Percentiles rank a stretch among this genome's conserved stretches.
Evolutionary conservation across 164 flowering plant genomes (phyloP).

Genomic region (Annona cherimola): DNA sequence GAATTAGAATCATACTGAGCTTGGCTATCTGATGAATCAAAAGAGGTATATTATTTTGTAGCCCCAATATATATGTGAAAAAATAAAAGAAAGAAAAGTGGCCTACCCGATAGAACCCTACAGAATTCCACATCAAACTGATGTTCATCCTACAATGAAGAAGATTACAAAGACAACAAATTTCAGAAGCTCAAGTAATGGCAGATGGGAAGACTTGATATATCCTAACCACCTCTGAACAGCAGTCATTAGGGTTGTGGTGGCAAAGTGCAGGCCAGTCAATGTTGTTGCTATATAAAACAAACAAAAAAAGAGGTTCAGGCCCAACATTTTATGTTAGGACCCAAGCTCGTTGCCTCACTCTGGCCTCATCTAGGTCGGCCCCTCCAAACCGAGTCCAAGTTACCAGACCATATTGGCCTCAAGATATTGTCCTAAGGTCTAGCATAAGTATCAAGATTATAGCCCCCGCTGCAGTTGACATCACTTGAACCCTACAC

Average conservation of each 20-base stretch:
- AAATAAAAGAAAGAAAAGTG: not conserved
- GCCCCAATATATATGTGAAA: too few species aligned
- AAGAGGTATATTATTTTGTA: not conserved
- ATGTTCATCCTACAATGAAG: conserved; percentile 95
- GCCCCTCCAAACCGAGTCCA: too few species aligned
- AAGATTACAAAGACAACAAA: conserved; percentile 79
- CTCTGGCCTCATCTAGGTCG: too few species aligned
- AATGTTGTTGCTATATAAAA: conserved; percentile 77
- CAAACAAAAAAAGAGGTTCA: too few species aligned
- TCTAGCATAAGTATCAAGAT: too few species aligned
- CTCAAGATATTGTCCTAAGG: too few species aligned
- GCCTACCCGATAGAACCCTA: conserved; percentile 84
- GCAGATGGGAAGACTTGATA: conserved; percentile 71
- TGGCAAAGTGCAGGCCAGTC: conserved; percentile 86
- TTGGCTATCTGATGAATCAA: conserved; percentile 59
- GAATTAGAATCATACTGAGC: conserved; percentile 69
- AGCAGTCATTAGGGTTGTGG: conserved; percentile 73
- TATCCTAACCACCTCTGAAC: conserved; percentile 72
- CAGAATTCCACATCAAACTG: conserved; percentile 92
- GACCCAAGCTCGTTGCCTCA: too few species aligned
- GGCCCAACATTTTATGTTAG: too few species aligned
- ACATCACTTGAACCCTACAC: too few species aligned
- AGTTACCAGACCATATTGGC: too few species aligned
- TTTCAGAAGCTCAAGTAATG: conserved; percentile 62
- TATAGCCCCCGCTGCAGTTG: too few species aligned